A percentile compares a stretch with the other conserved stretches of the same genome.
Evolutionary conservation across 2,329 filamentous ascomycete species (phyloP).

Genomic region (Lecanoromycetidae sp.): DNA sequence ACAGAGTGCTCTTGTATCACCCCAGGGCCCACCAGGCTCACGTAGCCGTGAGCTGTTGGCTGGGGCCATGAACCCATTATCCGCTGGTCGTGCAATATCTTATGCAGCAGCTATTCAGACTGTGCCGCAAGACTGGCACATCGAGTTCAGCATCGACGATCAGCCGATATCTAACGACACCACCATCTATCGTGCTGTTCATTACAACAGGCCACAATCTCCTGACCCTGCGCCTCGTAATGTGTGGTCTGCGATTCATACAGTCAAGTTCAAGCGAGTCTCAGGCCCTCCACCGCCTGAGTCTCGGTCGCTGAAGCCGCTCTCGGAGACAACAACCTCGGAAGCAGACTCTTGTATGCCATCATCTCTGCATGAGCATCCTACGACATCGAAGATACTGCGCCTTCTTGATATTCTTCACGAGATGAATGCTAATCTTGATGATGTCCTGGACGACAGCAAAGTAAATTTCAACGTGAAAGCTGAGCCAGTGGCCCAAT

Average conservation of each 20-base stretch:
- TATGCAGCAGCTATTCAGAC: constrained; percentile 76
- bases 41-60: constrained; percentile 12
- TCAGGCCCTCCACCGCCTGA: constrained; percentile 69
- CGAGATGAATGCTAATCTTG: constrained; percentile 81
- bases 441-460: constrained; percentile 74
- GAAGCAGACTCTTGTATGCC: constrained; percentile 53
- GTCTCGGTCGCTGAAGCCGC: constrained; percentile 42
- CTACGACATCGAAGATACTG: constrained; percentile 75
- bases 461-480: constrained; percentile 59
- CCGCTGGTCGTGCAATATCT: constrained; percentile 51
- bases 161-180: constrained; percentile 81
- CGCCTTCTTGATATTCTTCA: constrained; percentile 81
- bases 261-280: constrained; percentile 83
- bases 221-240: constrained; percentile 61
- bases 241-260: constrained; percentile 82
- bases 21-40: constrained; percentile 20
- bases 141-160: constrained; percentile 81
- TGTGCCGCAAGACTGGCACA: constrained; percentile 86
- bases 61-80: constrained; percentile 25
- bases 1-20: constrained; percentile 39
- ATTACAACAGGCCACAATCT: constrained; percentile 49
- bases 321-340: constrained; percentile 28
- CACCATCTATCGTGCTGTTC: constrained; percentile 89
- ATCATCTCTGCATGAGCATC: constrained; percentile 68
- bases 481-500: constrained; percentile 76